Percentiles rank a stretch among this genome's conserved stretches.
These are phyloP conservation scores for Suhomyces bokatorum DNA, from an alignment of 1,139 yeast species.

Conservation along the genomic window DNA sequence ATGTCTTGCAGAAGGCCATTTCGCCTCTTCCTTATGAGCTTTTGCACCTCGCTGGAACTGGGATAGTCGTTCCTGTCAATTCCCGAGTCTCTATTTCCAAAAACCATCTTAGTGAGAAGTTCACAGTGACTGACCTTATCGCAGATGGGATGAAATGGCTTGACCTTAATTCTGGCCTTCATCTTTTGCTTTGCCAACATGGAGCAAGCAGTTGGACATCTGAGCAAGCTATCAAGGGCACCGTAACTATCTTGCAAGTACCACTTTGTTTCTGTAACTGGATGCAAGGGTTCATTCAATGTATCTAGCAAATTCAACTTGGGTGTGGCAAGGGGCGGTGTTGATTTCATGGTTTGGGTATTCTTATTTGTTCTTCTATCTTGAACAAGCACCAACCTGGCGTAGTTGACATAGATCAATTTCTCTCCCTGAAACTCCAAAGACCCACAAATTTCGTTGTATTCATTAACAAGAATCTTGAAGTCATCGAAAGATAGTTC, in stretches of 20 bases:
- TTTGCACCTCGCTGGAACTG: constrained; percentile 12
- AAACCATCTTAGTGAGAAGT: constrained; percentile 30
- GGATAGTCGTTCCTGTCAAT: constrained; percentile 3
- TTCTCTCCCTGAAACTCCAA: not conserved
- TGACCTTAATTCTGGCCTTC: constrained; percentile 31
- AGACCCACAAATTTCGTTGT: constrained; percentile 27
- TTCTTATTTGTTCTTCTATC: constrained; percentile 2
- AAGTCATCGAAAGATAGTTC: constrained; percentile 15
- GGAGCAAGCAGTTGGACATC: constrained; percentile 31
- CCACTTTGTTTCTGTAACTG: not conserved
- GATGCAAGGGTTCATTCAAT: constrained; percentile 21
- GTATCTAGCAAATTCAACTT: constrained; percentile 8
- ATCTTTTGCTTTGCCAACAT: constrained; percentile 45
- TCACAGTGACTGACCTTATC: constrained; percentile 46
- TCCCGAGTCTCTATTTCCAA: constrained; percentile 21
- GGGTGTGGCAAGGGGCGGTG: not conserved
- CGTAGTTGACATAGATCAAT: constrained; percentile 18
- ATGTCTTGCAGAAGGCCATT: constrained; percentile 25
- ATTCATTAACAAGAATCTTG: constrained; percentile 18
- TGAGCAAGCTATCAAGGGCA: constrained; percentile 18
- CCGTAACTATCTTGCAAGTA: constrained; percentile 8
- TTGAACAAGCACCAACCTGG: constrained; percentile 20
- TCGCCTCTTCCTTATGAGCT: constrained; percentile 14
- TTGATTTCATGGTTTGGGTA: not conserved
- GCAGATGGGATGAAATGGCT: constrained; percentile 57